Percentiles rank a stretch among this genome's conserved stretches.
Evolutionary conservation across 2,329 filamentous ascomycete genomes (phyloP).

Genomic region (Fusarium acutatum): DNA sequence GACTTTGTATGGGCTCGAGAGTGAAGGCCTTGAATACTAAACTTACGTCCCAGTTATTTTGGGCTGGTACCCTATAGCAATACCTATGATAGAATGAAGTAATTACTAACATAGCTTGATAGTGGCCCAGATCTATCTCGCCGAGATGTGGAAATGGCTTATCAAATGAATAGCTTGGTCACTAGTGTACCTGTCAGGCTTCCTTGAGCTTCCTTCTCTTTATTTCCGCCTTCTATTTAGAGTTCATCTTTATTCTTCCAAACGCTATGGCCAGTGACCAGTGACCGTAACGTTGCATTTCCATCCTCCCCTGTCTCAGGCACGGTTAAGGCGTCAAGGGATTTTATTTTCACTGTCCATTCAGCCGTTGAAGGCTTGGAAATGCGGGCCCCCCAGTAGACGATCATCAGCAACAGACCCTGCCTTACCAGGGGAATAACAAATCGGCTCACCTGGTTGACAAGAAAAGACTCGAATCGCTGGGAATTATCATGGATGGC

Average conservation of each 20-base stretch:
- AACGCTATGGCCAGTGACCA: not conserved
- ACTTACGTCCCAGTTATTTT: not conserved
- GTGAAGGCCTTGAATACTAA: not conserved
- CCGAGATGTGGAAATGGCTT: not conserved
- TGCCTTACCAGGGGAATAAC: not conserved
- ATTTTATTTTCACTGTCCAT: not conserved
- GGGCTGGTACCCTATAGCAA: not conserved
- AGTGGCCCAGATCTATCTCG: not conserved
- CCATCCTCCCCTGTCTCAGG: not conserved
- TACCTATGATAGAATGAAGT: not conserved
- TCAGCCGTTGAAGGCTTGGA: not conserved
- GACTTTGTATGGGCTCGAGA: not conserved
- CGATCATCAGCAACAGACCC: not conserved
- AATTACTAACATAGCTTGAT: not conserved
- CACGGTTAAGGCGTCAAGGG: conserved; percentile 21
- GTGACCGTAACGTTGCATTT: not conserved
- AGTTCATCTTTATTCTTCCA: not conserved
- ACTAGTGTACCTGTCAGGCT: not conserved
- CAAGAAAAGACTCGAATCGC: not conserved
- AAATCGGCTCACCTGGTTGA: not conserved
- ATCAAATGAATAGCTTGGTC: not conserved
- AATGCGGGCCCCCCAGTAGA: conserved; percentile 13
- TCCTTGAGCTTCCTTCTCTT: not conserved
- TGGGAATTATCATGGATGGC: not conserved
- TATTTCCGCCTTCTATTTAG: not conserved